phyloP scores from a whole-genome alignment of 345 rosid species.

The Ceriops tagal region DNA sequence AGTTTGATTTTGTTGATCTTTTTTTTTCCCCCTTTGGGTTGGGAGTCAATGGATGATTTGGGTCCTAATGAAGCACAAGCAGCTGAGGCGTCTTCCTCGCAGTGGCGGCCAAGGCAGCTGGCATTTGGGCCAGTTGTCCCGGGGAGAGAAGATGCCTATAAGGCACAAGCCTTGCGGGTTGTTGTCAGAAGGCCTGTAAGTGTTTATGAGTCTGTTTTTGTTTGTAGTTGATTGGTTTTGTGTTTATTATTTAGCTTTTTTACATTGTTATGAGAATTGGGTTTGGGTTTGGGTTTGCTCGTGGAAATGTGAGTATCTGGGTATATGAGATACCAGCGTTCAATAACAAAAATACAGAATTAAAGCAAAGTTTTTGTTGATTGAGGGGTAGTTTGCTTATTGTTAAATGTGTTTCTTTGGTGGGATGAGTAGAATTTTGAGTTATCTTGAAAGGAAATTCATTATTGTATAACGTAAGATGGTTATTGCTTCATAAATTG shows the following conservation, averaged over 20 bases:
- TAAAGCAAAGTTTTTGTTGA: slow-evolving; percentile 6
- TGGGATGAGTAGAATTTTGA: neutral
- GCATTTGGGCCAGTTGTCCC: slow-evolving; percentile 47
- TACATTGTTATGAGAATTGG: slow-evolving; percentile 7
- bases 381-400: slow-evolving; percentile 11
- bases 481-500: no score
- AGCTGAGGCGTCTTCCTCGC: slow-evolving; percentile 28
- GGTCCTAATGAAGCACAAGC: slow-evolving; percentile 37
- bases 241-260: neutral
- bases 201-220: slow-evolving; percentile 15
- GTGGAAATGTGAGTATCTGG: slow-evolving; percentile 1
- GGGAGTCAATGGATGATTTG: slow-evolving; percentile 55
- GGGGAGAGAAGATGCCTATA: slow-evolving; percentile 28
- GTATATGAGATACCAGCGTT: neutral
- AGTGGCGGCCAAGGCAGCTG: slow-evolving; percentile 74
- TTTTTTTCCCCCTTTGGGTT: neutral
- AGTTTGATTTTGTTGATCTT: slow-evolving; percentile 32
- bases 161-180: slow-evolving; percentile 38
- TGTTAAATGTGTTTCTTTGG: neutral
- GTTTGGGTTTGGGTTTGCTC: slow-evolving; percentile 14
- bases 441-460: neutral
- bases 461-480: no score
- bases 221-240: neutral
- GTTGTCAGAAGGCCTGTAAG: slow-evolving; percentile 70
- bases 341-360: slow-evolving; percentile 10